phyloP scores from a whole-genome alignment of 306 rosid genomes.

The Styphnolobium japonicum region DNA sequence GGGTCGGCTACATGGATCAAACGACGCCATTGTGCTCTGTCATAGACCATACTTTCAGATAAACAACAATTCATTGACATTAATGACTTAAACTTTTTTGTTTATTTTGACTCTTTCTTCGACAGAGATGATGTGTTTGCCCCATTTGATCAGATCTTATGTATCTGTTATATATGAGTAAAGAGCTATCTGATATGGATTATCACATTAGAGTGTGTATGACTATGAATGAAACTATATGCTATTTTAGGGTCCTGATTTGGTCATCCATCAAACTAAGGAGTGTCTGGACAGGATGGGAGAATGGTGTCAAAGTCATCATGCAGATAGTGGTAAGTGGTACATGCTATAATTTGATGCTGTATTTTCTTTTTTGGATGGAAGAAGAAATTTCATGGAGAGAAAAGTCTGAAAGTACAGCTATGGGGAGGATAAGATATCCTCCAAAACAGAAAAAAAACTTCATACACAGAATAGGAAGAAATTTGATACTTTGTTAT shows the following conservation, averaged over 20 bases:
- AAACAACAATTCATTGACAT: no score
- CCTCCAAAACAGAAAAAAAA: conserved; percentile 11
- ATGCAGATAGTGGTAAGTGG: conserved; percentile 85
- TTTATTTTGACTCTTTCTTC: neutral
- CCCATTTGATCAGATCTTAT: neutral
- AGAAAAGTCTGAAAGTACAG: neutral
- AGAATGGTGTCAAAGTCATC: conserved; percentile 97
- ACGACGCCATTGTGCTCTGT: no score
- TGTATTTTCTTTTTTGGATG: no score
- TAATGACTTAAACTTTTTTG: neutral
- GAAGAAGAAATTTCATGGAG: neutral
- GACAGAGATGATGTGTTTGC: neutral
- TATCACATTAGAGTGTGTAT: neutral
- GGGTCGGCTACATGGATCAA: no score
- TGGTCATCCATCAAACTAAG: conserved; percentile 83
- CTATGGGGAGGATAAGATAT: neutral
- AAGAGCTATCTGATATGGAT: neutral
- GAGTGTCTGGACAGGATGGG: conserved; percentile 91
- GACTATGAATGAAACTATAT: conserved; percentile 24
- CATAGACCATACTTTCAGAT: no score
- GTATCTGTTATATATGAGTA: neutral
- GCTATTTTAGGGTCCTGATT: conserved; percentile 83
- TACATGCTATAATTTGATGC: conserved; percentile 18
- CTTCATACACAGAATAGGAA: neutral
- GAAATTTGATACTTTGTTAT: neutral